A percentile compares a stretch with the other conserved stretches of the same genome.
Evolutionary conservation across 805 yeast species (phyloP).

Genomic region (Candida adriatica): DNA sequence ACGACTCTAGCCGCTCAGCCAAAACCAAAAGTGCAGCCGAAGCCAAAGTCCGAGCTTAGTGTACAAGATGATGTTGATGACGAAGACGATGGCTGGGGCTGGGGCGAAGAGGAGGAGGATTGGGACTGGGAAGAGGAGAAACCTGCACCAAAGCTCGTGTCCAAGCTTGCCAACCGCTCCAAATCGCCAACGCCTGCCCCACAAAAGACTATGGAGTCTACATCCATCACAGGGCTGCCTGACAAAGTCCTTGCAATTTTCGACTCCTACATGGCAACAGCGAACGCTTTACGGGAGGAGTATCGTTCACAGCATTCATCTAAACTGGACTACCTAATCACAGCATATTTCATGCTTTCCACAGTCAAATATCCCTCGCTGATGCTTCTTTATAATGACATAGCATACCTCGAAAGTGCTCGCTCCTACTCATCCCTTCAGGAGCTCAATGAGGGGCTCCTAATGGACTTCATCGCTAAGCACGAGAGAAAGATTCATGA

Average conservation of each 20-base stretch:
- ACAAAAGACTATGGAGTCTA: background rate
- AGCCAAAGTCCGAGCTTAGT: constrained; percentile 1
- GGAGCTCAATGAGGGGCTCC: constrained; percentile 33
- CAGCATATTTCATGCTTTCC: constrained; percentile 15
- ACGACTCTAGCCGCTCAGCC: too few species aligned
- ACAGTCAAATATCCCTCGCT: constrained; percentile 8
- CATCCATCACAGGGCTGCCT: constrained; percentile 10
- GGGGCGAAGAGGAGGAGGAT: constrained; percentile 5
- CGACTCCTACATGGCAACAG: constrained; percentile 12
- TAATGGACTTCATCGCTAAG: constrained; percentile 7
- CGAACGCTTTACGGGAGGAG: constrained; percentile 5
- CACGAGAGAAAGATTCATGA: constrained; percentile 9
- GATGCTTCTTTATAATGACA: constrained; percentile 18
- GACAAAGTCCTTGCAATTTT: constrained; percentile 9
- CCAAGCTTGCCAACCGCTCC: constrained; percentile 5
- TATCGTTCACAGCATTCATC: constrained; percentile 11
- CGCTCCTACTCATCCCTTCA: constrained; percentile 24
- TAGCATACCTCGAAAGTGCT: constrained; percentile 5
- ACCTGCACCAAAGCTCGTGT: constrained; percentile 13
- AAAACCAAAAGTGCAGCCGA: too few species aligned
- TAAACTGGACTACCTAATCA: constrained; percentile 14
- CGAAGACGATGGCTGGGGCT: constrained; percentile 1
- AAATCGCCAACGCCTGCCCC: constrained; percentile 11
- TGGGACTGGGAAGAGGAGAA: constrained; percentile 1
- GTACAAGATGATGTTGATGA: constrained; percentile 16